phyloP scores from a whole-genome alignment of 441 rosid genomes.

The Erodium trifolium region DNA sequence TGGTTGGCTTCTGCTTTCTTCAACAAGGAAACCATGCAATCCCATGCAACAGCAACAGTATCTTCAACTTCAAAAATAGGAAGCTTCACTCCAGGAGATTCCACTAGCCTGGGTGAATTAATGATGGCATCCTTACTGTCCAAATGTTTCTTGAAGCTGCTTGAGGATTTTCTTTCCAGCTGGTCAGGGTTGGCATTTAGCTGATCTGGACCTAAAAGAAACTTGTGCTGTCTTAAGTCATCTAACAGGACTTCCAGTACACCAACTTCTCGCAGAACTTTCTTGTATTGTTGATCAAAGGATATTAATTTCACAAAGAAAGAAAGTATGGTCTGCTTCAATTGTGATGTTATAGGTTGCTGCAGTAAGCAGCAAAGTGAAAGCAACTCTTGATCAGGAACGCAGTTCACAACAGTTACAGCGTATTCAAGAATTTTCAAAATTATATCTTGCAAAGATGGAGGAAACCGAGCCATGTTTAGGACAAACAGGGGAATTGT shows the following conservation, averaged over 20 bases:
- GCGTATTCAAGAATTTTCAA: constrained; percentile 99
- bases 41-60: constrained; percentile 90
- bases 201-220: constrained; percentile 73
- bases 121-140: constrained; percentile 77
- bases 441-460: constrained; percentile 87
- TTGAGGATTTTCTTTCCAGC: constrained; percentile 62
- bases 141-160: constrained; percentile 81
- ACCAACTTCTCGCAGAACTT: constrained; percentile 97
- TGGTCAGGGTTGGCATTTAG: constrained; percentile 36
- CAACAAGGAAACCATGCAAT: constrained; percentile 84
- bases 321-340: constrained; percentile 88
- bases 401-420: constrained; percentile 96
- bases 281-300: constrained; percentile 98
- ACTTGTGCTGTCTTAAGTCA: constrained; percentile 95
- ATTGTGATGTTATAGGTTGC: constrained; percentile 80
- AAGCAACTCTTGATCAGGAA: constrained; percentile 98
- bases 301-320: constrained; percentile 96
- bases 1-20: constrained; percentile 97
- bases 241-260: constrained; percentile 90
- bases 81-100: constrained; percentile 67
- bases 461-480: constrained; percentile 94
- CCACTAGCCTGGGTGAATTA: constrained; percentile 85
- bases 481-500: constrained; percentile 94
- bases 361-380: constrained; percentile 98
- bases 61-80: constrained; percentile 84